phyloP scores from a whole-genome alignment of 1,284 basidiomycete genomes.

The Ustilago shanxiensis region DNA sequence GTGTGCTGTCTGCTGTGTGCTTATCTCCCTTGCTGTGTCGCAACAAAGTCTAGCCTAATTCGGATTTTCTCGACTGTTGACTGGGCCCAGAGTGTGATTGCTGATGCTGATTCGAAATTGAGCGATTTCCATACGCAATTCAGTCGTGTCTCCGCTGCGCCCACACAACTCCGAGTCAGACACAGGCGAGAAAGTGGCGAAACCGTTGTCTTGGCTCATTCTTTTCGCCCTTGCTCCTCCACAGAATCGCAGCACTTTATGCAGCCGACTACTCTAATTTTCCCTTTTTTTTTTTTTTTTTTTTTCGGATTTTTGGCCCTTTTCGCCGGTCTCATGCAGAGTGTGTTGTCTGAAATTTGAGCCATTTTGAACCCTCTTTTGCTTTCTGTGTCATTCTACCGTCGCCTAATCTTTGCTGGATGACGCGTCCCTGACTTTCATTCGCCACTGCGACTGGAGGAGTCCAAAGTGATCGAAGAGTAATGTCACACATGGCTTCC shows the following conservation, averaged over 20 bases:
- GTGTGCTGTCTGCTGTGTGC: too few relatives aligned
- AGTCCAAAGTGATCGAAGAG: background rate
- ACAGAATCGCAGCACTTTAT: constrained; percentile 10
- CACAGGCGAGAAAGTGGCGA: constrained; percentile 16
- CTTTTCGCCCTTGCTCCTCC: constrained; percentile 7
- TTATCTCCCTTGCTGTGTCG: constrained; percentile 8
- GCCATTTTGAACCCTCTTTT: constrained; percentile 12
- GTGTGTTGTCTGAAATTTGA: too few relatives aligned
- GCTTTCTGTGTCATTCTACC: constrained; percentile 13
- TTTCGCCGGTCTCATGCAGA: constrained; percentile 4
- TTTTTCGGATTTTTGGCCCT: too few relatives aligned
- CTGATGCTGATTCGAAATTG: constrained; percentile 15
- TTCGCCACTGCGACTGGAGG: background rate
- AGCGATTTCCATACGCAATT: constrained; percentile 13
- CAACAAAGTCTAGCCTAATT: constrained; percentile 9
- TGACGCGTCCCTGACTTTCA: constrained; percentile 16
- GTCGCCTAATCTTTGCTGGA: constrained; percentile 8
- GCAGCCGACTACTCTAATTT: constrained; percentile 3
- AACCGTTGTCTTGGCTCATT: constrained; percentile 1
- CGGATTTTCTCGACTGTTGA: too few relatives aligned
- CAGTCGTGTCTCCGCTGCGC: background rate
- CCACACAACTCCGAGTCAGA: constrained; percentile 2
- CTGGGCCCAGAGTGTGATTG: too few relatives aligned
- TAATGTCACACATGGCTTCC: background rate
- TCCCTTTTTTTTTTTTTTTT: constrained; percentile 3